phyloP scores from a whole-genome alignment of 2,329 filamentous ascomycete species.

The Aschersonia sp. region DNA sequence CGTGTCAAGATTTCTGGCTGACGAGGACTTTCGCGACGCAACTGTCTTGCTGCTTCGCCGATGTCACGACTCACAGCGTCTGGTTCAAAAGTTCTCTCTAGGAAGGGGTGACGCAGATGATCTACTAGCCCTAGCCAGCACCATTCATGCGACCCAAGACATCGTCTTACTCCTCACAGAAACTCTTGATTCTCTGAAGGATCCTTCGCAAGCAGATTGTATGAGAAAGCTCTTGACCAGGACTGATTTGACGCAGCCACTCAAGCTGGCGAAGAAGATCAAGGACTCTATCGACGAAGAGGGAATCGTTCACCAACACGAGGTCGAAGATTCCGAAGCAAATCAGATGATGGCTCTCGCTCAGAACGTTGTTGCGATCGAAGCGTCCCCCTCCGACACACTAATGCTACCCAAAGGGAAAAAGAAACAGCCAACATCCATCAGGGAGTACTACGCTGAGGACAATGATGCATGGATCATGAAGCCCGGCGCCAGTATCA shows the following conservation, averaged over 20 bases:
- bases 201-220: slow-evolving; percentile 14
- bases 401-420: slow-evolving; percentile 39
- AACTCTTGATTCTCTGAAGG: slow-evolving; percentile 5
- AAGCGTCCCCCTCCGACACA: slow-evolving; percentile 45
- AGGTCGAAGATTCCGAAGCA: slow-evolving; percentile 57
- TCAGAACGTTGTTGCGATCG: slow-evolving; percentile 52
- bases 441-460: slow-evolving; percentile 43
- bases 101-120: slow-evolving; percentile 89
- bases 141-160: slow-evolving; percentile 59
- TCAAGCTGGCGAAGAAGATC: slow-evolving; percentile 57
- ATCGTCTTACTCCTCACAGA: slow-evolving; percentile 37
- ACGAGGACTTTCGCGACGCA: slow-evolving; percentile 54
- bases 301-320: slow-evolving; percentile 67
- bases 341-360: slow-evolving; percentile 59
- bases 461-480: slow-evolving; percentile 50
- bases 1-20: slow-evolving; percentile 57
- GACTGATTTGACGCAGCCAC: slow-evolving; percentile 52
- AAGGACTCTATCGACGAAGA: slow-evolving; percentile 80
- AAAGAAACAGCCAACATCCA: slow-evolving; percentile 28
- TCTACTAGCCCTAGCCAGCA: slow-evolving; percentile 67
- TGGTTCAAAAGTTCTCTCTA: slow-evolving; percentile 88
- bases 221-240: slow-evolving; percentile 34
- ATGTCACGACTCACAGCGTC: slow-evolving; percentile 73
- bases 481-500: slow-evolving; percentile 52
- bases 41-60: slow-evolving; percentile 53